Evolutionary conservation across 768 basidiomycete species (phyloP), one percentile per base, ranked within the genome.

Genomic region (Phanerochaete carnosa): DNA sequence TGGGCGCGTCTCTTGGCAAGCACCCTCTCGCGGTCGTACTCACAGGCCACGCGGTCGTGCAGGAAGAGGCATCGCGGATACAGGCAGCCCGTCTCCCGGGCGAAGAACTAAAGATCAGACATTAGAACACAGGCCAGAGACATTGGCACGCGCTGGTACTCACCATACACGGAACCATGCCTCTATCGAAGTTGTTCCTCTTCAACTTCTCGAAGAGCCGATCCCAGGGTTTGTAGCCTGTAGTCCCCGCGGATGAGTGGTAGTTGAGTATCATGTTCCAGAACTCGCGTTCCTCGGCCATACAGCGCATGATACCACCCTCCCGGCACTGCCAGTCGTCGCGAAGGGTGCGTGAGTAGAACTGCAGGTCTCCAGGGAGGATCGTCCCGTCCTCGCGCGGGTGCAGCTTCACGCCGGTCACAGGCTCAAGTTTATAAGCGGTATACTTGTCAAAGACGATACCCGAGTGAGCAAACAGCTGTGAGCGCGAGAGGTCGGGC

Each of bases 221-320:
- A 29, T 66, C 65, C 57, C 57, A 66, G 22, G 45, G 43, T 39
- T 52, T 50, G 16, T 26, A 29, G 6, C 65, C 65, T 2, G 63
- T 66, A 25, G 65, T 66, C n/a, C 32, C 47, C 2, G 56, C 57
- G 16, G 19, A 23, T 9, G 60, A 58, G 47, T 63, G 60, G 26
- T 59, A 66, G 45, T 66, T 62, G 46, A 64, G 47, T 8, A 66
- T 35, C 62, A 64, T 56, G 46, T 66, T 66, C 62, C 63, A 66
- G 23, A 60, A 66, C 26, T 39, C 47, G 0, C 60, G 56, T 8
- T 12, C 49, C 26, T 62, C 53, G 6, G 5, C 46, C 3, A 65
- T 30, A 47, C 46, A 56, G 35, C 52, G 46, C 39, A 66, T 26
- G 1, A 66, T 45, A 13, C 65, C 65, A 6, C 52, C 65, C 37